Percentiles rank a stretch among this genome's conserved stretches.
phyloP scores from a whole-genome alignment of 2,329 filamentous ascomycete species.

The Ascocoryne sarcoides region DNA sequence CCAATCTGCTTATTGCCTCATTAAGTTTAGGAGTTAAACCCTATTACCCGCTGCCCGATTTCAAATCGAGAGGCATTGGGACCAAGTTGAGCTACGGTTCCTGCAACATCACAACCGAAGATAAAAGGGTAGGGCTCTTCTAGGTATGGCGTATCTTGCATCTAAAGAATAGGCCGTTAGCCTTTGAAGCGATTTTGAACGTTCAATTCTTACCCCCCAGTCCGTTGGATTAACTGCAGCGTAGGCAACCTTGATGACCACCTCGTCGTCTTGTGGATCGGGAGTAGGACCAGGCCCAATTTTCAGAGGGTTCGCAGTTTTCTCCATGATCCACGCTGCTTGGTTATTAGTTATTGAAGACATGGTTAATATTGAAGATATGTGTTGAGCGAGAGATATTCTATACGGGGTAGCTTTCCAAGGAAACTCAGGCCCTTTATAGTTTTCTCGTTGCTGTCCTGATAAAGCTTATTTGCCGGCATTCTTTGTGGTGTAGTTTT shows the following conservation, averaged over 20 bases:
- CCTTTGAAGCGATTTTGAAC: not conserved
- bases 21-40: conserved; percentile 1
- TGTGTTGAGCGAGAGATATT: not conserved
- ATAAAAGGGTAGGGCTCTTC: conserved; percentile 16
- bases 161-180: conserved; percentile 17
- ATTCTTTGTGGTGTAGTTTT: too few species aligned
- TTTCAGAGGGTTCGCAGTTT: conserved; percentile 26
- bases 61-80: conserved; percentile 36
- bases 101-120: conserved; percentile 23
- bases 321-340: conserved; percentile 21
- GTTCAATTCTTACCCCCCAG: conserved; percentile 28
- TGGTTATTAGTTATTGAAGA: conserved; percentile 10
- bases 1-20: not conserved
- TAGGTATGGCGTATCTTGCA: conserved; percentile 12
- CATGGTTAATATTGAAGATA: conserved; percentile 2
- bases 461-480: too few species aligned
- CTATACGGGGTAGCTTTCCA: not conserved
- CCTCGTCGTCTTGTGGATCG: conserved; percentile 22
- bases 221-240: conserved; percentile 34
- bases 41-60: conserved; percentile 24
- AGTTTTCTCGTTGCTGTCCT: too few species aligned
- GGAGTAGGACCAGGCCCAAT: conserved; percentile 32
- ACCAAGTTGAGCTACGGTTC: conserved; percentile 31
- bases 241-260: conserved; percentile 31
- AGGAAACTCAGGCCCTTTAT: not conserved